A percentile compares a stretch with the other conserved stretches of the same genome.
Evolutionary conservation across 768 basidiomycete species (phyloP).

Genomic region (Gymnopilus junonius): DNA sequence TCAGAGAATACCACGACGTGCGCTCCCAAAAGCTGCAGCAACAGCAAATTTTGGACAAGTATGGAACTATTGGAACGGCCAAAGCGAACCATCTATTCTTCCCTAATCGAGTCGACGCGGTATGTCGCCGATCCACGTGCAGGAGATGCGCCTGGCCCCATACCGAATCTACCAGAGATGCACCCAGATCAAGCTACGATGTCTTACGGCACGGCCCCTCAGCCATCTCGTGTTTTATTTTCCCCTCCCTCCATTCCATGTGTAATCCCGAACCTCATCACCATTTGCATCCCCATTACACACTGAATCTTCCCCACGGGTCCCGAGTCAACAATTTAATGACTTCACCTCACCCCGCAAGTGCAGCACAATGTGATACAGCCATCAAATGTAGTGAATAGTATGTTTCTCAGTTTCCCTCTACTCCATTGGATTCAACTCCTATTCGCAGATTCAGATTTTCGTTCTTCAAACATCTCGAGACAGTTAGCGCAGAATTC

Average conservation of each 20-base stretch:
- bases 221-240: too few relatives aligned
- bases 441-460: background rate
- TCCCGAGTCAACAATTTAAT: background rate
- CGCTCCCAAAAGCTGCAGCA: background rate
- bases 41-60: background rate
- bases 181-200: background rate
- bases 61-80: background rate
- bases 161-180: background rate
- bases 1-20: background rate
- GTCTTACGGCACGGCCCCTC: too few relatives aligned
- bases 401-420: background rate
- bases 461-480: background rate
- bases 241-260: conserved; percentile 44
- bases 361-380: background rate
- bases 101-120: background rate
- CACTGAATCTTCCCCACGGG: background rate
- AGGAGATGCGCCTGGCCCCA: background rate
- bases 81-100: background rate
- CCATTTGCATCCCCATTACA: background rate
- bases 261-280: conserved; percentile 26
- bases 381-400: background rate
- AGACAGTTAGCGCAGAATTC: too few relatives aligned
- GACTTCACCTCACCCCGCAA: background rate
- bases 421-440: background rate
- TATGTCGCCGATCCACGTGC: background rate